Evolutionary conservation across 140 eudicot species (phyloP), one percentile per base, ranked within the genome.

Genomic region (Ambrosia hybrid): DNA sequence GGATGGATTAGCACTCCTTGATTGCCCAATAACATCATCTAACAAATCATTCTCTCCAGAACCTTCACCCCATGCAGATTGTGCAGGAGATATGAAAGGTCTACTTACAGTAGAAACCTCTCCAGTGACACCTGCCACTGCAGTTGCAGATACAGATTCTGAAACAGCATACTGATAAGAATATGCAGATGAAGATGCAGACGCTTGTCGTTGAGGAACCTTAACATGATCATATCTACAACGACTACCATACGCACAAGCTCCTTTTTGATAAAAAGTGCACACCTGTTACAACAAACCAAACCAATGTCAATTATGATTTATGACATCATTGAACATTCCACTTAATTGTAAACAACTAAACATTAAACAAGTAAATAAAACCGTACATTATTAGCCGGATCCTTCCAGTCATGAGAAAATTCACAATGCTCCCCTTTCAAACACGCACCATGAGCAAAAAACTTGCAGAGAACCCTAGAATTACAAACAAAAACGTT

Each of bases 401-500:
- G 95, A 73, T 86, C 97, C 82, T 84, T 93, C 96, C 92, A 86
- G 69, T 87, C 97, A 84, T 93, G 98, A 1, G 91, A 85, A 70
- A 84, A 93, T 84, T 90, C 96, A 49, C 98, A 93, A 79, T 86
- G 85, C 75, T 93, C 95, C 76, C 98, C 98, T 77, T 93, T 93
- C 46, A 93, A 70, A 74, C 98, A 93, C 57, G 96, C 91, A 49
- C 98, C 96, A 80, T 89, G 95, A 36, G 84, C 90, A 66, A 82
- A 93, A 67, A 89, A 93, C 86, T 93, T 93, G 88, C 98, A 93
- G 36, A 85, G 93, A 77, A 87, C 83, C 95, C 96, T 92, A 81
- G 3, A 75, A 39, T 62, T 56, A 17, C 13, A 57, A 6, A 57
- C 15, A 12, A 71, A 56, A 55, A 74, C 66, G 12, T 11, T n/a